These are phyloP conservation scores for Macrolepiota fuliginosa DNA, from an alignment of 768 basidiomycete species.

Conservation along the genomic window DNA sequence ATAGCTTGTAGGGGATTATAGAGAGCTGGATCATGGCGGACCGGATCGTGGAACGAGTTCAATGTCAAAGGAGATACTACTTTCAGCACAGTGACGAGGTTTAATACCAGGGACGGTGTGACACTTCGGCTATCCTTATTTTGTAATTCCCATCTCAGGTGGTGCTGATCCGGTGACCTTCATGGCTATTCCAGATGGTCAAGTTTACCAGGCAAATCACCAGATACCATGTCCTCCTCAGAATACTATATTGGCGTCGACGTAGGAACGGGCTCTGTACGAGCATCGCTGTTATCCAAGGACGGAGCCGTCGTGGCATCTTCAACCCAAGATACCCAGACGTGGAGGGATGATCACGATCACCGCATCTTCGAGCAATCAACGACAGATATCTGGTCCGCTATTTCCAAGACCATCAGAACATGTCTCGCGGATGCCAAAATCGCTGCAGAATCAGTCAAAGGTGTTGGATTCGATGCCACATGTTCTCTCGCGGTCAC, in stretches of 20 bases:
- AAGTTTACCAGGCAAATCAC: neutral
- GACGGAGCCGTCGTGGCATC: constrained; percentile 76
- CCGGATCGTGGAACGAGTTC: too few species aligned
- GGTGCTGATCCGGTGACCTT: constrained; percentile 9
- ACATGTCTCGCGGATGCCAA: constrained; percentile 59
- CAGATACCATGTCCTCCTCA: constrained; percentile 28
- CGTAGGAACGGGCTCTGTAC: constrained; percentile 92
- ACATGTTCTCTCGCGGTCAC: constrained; percentile 94
- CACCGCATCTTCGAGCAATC: constrained; percentile 97
- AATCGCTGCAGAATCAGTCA: constrained; percentile 47
- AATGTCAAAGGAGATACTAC: too few species aligned
- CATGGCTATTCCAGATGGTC: constrained; percentile 1
- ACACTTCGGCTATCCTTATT: too few species aligned
- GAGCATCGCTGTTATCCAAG: constrained; percentile 74
- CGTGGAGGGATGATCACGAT: constrained; percentile 82
- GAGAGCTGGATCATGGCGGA: neutral
- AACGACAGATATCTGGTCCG: constrained; percentile 81
- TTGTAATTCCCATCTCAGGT: neutral
- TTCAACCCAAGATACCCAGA: constrained; percentile 76
- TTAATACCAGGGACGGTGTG: too few species aligned
- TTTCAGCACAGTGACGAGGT: too few species aligned
- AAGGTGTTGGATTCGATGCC: constrained; percentile 92
- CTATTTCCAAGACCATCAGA: constrained; percentile 59
- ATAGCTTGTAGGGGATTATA: neutral
- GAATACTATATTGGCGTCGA: constrained; percentile 73